Evolutionary conservation across 768 basidiomycete species (phyloP).

Genomic region (Collybia mongolica): DNA sequence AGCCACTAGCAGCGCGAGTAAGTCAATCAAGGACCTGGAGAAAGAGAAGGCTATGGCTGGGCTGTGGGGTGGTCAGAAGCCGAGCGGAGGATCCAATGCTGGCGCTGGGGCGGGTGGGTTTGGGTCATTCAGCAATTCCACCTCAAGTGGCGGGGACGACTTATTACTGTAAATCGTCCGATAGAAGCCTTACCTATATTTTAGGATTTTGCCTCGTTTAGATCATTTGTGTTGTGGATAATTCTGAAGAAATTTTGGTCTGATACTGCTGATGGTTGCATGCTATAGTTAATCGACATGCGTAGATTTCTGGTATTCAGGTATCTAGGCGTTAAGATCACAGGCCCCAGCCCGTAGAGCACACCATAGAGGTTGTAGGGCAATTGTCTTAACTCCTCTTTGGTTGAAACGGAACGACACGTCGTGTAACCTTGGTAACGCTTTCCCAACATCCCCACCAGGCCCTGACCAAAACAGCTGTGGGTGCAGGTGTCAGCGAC

Average conservation of each 20-base stretch:
- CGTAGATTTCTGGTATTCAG: conserved; percentile 5
- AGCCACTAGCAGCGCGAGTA: conserved; percentile 30
- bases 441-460: not conserved
- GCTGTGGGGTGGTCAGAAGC: conserved; percentile 64
- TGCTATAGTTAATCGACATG: too few species aligned
- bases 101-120: conserved; percentile 16
- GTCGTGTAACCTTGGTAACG: not conserved
- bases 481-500: not conserved
- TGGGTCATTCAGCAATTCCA: conserved; percentile 30
- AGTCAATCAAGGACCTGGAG: conserved; percentile 88
- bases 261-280: too few species aligned
- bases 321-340: not conserved
- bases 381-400: conserved; percentile 35
- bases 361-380: conserved; percentile 40
- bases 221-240: not conserved
- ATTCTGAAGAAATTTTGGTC: not conserved
- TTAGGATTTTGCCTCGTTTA: not conserved
- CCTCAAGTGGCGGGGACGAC: conserved; percentile 36
- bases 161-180: conserved; percentile 32
- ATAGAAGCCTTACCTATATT: not conserved
- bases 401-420: not conserved
- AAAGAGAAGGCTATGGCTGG: conserved; percentile 81
- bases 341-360: not conserved
- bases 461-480: not conserved
- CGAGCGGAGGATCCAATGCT: conserved; percentile 1